Evolutionary conservation across 164 flowering plant genomes (phyloP).

Genomic region (Euptelea pleiosperma): DNA sequence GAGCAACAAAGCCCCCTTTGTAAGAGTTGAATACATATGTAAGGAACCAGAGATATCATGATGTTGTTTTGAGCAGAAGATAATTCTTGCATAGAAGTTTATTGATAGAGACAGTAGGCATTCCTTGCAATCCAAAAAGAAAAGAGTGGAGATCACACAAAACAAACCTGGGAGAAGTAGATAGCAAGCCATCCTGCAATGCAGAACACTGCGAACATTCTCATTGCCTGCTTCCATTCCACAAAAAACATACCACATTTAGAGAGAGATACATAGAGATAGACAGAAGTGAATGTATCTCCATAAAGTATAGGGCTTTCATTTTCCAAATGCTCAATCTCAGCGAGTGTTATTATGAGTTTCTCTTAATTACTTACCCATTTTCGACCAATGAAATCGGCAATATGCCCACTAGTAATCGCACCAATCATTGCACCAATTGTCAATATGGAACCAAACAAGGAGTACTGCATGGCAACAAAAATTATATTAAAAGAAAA

Average conservation of each 20-base stretch:
- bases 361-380: too few relatives aligned
- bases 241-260: too few relatives aligned
- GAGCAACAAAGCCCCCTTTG: slow-evolving; percentile 54
- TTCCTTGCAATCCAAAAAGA: not conserved
- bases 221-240: slow-evolving; percentile 58
- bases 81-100: not conserved
- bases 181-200: slow-evolving; percentile 76
- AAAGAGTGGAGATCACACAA: not conserved
- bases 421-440: slow-evolving; percentile 90
- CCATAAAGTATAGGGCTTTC: too few relatives aligned
- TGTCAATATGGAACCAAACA: slow-evolving; percentile 73
- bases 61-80: not conserved
- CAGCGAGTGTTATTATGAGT: too few relatives aligned
- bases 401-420: slow-evolving; percentile 62
- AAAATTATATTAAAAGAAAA: not conserved
- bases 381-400: slow-evolving; percentile 69
- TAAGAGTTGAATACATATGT: not conserved
- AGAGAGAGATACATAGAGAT: too few relatives aligned
- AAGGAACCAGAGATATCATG: not conserved
- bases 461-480: slow-evolving; percentile 46
- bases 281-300: too few relatives aligned
- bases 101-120: too few relatives aligned
- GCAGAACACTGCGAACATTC: slow-evolving; percentile 51
- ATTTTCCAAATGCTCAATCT: too few relatives aligned
- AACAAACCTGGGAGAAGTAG: slow-evolving; percentile 68